These are phyloP conservation scores for Hanseniaspora vineae DNA, from an alignment of 805 yeast genomes.

Conservation along the genomic window DNA sequence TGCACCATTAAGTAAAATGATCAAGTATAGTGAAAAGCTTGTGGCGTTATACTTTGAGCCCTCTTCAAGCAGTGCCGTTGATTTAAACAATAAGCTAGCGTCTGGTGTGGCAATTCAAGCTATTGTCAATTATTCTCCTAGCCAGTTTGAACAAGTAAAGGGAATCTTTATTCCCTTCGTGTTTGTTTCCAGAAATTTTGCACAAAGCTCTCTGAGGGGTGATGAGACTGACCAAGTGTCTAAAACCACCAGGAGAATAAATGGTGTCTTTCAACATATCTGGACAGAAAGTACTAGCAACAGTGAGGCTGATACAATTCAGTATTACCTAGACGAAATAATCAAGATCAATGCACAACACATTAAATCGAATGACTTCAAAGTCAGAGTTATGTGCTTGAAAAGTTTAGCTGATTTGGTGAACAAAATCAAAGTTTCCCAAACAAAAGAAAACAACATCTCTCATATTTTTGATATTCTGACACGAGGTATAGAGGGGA, in stretches of 20 bases:
- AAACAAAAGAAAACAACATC: slow-evolving; percentile 17
- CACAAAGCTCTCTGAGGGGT: slow-evolving; percentile 5
- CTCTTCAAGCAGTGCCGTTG: slow-evolving; percentile 24
- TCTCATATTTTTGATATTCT: slow-evolving; percentile 37
- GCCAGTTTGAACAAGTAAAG: slow-evolving; percentile 48
- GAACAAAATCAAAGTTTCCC: slow-evolving; percentile 18
- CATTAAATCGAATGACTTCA: slow-evolving; percentile 46
- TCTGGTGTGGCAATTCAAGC: slow-evolving; percentile 54
- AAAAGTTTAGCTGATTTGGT: slow-evolving; percentile 34
- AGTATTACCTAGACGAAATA: slow-evolving; percentile 60
- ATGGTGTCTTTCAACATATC: slow-evolving; percentile 39
- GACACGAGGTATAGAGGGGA: slow-evolving; percentile 53
- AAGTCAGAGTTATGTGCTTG: slow-evolving; percentile 58
- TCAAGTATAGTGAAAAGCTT: slow-evolving; percentile 40
- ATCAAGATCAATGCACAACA: slow-evolving; percentile 35
- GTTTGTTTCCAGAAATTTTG: slow-evolving; percentile 65
- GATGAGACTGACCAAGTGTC: background rate
- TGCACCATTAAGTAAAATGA: slow-evolving; percentile 37
- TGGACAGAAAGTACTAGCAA: slow-evolving; percentile 66
- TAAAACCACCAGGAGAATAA: slow-evolving; percentile 26
- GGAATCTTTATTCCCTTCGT: slow-evolving; percentile 63
- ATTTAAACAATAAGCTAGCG: slow-evolving; percentile 32
- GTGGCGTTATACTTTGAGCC: slow-evolving; percentile 46
- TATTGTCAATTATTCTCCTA: slow-evolving; percentile 55
- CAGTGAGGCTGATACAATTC: slow-evolving; percentile 59